Evolutionary conservation across 805 yeast species (phyloP).

Genomic region (Candida piceae): DNA sequence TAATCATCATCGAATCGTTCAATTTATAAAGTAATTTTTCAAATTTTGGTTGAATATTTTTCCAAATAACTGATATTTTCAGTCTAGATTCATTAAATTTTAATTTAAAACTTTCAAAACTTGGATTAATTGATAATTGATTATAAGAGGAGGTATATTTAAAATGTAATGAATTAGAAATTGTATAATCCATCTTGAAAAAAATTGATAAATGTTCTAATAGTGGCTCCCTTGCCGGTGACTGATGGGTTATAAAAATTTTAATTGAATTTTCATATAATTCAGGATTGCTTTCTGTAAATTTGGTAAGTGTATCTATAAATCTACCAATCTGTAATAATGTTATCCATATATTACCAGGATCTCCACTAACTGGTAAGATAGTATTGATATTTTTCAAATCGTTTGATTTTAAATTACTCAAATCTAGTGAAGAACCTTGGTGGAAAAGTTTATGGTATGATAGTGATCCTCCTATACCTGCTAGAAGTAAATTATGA

Average conservation of each 20-base stretch:
- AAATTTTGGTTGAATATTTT: conserved; percentile 49
- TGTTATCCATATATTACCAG: conserved; percentile 73
- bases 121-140: conserved; percentile 59
- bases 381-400: conserved; percentile 21
- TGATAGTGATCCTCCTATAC: conserved; percentile 68
- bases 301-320: conserved; percentile 40
- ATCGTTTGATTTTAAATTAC: no score
- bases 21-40: conserved; percentile 35
- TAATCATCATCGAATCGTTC: conserved; percentile 38
- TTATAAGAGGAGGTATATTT: conserved; percentile 66
- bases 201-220: conserved; percentile 62
- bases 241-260: conserved; percentile 61
- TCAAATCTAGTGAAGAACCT: conserved; percentile 43
- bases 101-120: conserved; percentile 56
- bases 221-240: conserved; percentile 66
- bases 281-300: conserved; percentile 29
- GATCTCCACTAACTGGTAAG: conserved; percentile 53
- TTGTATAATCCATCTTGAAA: conserved; percentile 65
- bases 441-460: conserved; percentile 65
- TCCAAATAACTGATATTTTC: conserved; percentile 62
- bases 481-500: conserved; percentile 52
- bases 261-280: conserved; percentile 41
- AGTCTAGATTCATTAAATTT: conserved; percentile 58
- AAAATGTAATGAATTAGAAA: conserved; percentile 70
- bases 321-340: conserved; percentile 66